These are phyloP conservation scores for Dictyostelium gargantuum DNA, from an alignment of 208 protist species.

Conservation along the genomic window DNA sequence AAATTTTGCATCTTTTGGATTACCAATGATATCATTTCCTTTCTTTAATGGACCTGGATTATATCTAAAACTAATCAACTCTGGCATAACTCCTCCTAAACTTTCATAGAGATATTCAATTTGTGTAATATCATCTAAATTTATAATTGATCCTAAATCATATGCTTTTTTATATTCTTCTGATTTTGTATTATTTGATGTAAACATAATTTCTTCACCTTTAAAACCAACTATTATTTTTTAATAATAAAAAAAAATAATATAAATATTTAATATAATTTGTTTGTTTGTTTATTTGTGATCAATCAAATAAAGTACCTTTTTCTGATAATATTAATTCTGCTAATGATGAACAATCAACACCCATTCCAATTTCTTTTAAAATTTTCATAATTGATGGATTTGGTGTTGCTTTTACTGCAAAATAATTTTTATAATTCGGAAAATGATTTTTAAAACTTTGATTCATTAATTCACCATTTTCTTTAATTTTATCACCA, in stretches of 20 bases:
- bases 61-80: slow-evolving; percentile 15
- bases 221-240: slow-evolving; percentile 31
- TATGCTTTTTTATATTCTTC: slow-evolving; percentile 15
- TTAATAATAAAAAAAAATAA: too few species aligned
- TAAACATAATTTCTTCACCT: slow-evolving; percentile 48
- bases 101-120: slow-evolving; percentile 1
- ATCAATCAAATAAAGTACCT: background rate
- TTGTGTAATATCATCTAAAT: slow-evolving; percentile 60
- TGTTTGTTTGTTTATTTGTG: background rate
- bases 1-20: slow-evolving; percentile 59
- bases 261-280: background rate
- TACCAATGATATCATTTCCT: slow-evolving; percentile 49
- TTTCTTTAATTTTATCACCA: slow-evolving; percentile 35
- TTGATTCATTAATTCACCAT: background rate
- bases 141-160: slow-evolving; percentile 52
- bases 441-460: slow-evolving; percentile 10
- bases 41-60: slow-evolving; percentile 45
- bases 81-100: background rate
- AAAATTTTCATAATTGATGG: slow-evolving; percentile 20
- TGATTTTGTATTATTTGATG: slow-evolving; percentile 13
- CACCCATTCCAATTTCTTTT: slow-evolving; percentile 44
- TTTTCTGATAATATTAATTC: slow-evolving; percentile 39
- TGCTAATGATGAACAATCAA: slow-evolving; percentile 44
- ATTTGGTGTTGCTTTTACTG: slow-evolving; percentile 61
- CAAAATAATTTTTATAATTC: slow-evolving; percentile 43